phyloP scores from a whole-genome alignment of 495 filamentous ascomycete species.

The Aspergillus affinis region DNA sequence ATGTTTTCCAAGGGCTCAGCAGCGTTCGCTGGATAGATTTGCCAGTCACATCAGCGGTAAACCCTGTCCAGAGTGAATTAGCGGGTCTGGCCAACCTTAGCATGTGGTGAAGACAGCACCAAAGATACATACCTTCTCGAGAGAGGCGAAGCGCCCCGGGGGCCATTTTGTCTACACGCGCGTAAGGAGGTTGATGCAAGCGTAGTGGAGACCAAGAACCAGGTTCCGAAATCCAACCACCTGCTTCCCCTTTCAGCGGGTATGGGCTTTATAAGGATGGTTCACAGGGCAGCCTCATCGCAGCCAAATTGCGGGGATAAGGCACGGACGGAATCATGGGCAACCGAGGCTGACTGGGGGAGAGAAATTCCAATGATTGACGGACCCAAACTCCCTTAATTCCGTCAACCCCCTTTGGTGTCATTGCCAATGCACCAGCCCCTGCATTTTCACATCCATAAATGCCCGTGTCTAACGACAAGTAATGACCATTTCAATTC shows the following conservation, averaged over 20 bases:
- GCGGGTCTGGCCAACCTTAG: not conserved
- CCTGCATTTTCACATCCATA: not conserved
- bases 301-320: not conserved
- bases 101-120: conserved; percentile 2
- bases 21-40: conserved; percentile 54
- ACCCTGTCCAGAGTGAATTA: conserved; percentile 41
- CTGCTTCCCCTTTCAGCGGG: not conserved
- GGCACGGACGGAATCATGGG: conserved; percentile 10
- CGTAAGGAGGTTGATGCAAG: not conserved
- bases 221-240: not conserved
- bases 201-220: not conserved
- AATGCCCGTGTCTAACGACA: not conserved
- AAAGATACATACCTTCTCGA: conserved; percentile 30
- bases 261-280: not conserved
- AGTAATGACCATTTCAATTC: not conserved
- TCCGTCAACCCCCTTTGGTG: not conserved
- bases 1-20: conserved; percentile 59
- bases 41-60: conserved; percentile 60
- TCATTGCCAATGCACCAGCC: not conserved
- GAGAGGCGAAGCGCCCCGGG: conserved; percentile 15
- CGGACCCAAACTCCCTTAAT: not conserved
- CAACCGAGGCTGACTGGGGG: conserved; percentile 14
- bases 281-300: conserved; percentile 8
- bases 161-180: not conserved
- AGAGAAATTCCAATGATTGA: not conserved